These are phyloP conservation scores for Platismatia glauca DNA, from an alignment of 495 filamentous ascomycete species.

Conservation along the genomic window DNA sequence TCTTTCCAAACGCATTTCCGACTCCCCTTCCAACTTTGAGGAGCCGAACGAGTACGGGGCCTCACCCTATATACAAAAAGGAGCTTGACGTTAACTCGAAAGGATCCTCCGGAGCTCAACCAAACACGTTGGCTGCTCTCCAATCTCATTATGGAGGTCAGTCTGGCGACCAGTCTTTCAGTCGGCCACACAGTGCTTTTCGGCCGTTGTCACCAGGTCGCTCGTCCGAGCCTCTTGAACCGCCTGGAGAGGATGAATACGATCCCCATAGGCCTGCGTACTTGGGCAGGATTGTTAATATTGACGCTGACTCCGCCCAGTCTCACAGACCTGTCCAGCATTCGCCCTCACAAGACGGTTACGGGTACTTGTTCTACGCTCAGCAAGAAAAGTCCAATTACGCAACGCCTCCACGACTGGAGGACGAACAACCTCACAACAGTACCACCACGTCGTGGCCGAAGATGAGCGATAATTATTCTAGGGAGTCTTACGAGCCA, in stretches of 20 bases:
- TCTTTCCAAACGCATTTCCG: constrained; percentile 41
- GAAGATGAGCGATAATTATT: background rate
- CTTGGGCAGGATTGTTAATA: constrained; percentile 11
- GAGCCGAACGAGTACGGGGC: constrained; percentile 26
- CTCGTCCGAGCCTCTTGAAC: constrained; percentile 18
- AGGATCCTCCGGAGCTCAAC: background rate
- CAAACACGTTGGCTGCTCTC: constrained; percentile 3
- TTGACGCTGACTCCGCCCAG: constrained; percentile 3
- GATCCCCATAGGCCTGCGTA: constrained; percentile 34
- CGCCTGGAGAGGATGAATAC: constrained; percentile 34
- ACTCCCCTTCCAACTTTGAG: constrained; percentile 28
- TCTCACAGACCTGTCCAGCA: background rate
- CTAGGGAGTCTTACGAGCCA: background rate
- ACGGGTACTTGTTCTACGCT: constrained; percentile 2
- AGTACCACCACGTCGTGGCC: background rate
- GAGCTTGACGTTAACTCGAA: constrained; percentile 13
- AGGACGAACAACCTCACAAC: background rate
- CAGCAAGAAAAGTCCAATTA: background rate
- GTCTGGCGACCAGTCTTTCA: constrained; percentile 19
- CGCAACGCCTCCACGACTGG: background rate
- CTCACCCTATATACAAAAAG: constrained; percentile 24
- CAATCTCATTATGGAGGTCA: constrained; percentile 4
- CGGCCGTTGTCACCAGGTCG: constrained; percentile 13
- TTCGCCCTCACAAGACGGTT: background rate
- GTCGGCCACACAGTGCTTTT: constrained; percentile 21